These are phyloP conservation scores for Globisporangium radiosum DNA, from an alignment of 352 stramenopile genomes.

Conservation along the genomic window DNA sequence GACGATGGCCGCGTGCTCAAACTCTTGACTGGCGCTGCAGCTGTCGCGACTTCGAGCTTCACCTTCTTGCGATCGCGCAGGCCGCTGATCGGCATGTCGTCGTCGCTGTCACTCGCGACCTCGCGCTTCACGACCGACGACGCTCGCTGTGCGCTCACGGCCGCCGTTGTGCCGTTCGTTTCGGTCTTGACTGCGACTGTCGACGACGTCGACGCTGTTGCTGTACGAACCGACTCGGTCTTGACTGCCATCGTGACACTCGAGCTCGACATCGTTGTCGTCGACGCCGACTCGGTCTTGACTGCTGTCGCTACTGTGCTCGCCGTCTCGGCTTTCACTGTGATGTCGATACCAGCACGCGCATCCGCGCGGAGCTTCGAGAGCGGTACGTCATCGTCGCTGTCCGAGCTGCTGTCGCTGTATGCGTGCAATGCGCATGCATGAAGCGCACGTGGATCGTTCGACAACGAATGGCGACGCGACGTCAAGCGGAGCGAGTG, in stretches of 20 bases:
- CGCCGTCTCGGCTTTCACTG: conserved; percentile 17
- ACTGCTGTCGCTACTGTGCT: conserved; percentile 13
- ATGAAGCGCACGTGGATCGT: neutral
- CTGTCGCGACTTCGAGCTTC: conserved; percentile 30
- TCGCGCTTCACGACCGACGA: conserved; percentile 21
- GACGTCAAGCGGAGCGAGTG: neutral
- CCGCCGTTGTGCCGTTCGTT: neutral
- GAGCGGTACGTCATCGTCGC: conserved; percentile 75
- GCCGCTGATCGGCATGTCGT: conserved; percentile 66
- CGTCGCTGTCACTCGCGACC: conserved; percentile 53
- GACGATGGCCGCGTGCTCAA: conserved; percentile 11
- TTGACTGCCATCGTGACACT: neutral
- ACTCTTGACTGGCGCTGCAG: conserved; percentile 8
- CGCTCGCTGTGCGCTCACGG: neutral
- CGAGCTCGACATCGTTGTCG: neutral
- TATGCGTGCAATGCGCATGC: neutral
- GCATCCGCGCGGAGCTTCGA: conserved; percentile 42
- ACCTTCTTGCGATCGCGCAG: conserved; percentile 54
- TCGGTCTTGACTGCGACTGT: conserved; percentile 16
- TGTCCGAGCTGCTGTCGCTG: conserved; percentile 53
- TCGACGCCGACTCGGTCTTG: neutral
- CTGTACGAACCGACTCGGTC: neutral
- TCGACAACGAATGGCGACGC: conserved; percentile 2
- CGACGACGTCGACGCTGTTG: neutral
- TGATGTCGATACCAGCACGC: conserved; percentile 16